These are phyloP conservation scores for Picocystis sp. DNA, from an alignment of 163 green algal species.

Conservation along the genomic window DNA sequence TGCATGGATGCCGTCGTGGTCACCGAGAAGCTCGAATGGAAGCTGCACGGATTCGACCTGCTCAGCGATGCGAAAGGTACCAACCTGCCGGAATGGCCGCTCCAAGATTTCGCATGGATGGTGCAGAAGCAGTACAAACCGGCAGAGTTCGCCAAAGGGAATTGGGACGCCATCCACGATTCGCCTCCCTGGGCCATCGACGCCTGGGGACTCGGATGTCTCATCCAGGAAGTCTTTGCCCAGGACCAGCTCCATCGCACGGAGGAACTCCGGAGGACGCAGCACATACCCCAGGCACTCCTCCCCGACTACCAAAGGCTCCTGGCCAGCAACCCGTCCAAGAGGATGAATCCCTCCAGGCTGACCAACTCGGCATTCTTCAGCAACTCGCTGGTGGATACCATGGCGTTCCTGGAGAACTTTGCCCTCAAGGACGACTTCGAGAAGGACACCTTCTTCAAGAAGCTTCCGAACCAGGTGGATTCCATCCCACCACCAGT, in stretches of 20 bases:
- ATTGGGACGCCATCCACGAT: conserved; percentile 56
- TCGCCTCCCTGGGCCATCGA: conserved; percentile 80
- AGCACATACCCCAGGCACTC: conserved; percentile 60
- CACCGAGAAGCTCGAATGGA: conserved; percentile 83
- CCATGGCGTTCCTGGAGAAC: conserved; percentile 83
- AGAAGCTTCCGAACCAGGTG: conserved; percentile 37
- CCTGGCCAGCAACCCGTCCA: conserved; percentile 43
- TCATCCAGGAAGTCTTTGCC: conserved; percentile 85
- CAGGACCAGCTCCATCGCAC: conserved; percentile 25
- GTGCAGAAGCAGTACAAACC: conserved; percentile 74
- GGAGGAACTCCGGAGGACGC: conserved; percentile 63
- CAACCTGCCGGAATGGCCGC: conserved; percentile 2
- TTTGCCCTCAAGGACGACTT: conserved; percentile 43
- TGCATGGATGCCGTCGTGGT: conserved; percentile 73
- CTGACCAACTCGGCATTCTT: conserved; percentile 41
- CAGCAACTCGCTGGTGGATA: conserved; percentile 76
- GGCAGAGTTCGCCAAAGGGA: conserved; percentile 47
- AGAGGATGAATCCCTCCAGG: conserved; percentile 73
- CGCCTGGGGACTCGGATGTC: conserved; percentile 89
- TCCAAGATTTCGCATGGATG: conserved; percentile 28
- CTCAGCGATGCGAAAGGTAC: conserved; percentile 22
- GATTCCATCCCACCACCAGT: not conserved
- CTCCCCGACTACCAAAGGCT: conserved; percentile 81
- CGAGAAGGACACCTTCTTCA: conserved; percentile 94
- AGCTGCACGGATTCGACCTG: conserved; percentile 83